Base-by-base conservation (phyloP, 2,329 filamentous ascomycete genomes). In the Diatrype stigma region DNA sequence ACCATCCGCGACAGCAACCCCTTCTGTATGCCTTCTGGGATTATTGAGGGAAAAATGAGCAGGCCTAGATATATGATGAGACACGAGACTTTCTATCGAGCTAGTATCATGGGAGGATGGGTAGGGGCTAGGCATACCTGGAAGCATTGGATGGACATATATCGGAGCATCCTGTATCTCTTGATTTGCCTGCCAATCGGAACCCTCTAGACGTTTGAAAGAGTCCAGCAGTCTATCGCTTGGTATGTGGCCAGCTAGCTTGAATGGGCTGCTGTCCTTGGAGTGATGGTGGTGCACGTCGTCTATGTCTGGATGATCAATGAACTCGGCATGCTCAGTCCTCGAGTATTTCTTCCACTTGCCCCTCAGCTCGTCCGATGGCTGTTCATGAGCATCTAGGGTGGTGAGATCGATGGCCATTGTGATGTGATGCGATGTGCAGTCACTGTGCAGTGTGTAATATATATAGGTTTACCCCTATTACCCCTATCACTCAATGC, bases 281-380 rank as follows among this genome's bases (percentile, higher is more conserved):
- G 69, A 59, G 3, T 59, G 48, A 22, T 62, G 65, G 28, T 59
- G 48, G 22, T 62, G 65, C 28, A 79, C 60, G 51, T 89, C 80
- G 48, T 83, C 76, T 56, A 89, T 79, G 16, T 79, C 74, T 19
- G 77, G 70, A 56, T 84, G 78, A 10, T 71, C 59, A 6, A 75
- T 61, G n/a, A 88, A 67, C 1, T 75, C 73, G 7, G 70, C 61
- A 3, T 77, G 68, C 0, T 84, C 78, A 35, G 82, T 75, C 56
- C 80, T 86, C 22, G 86, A 83, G 60, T 86, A 90, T 40, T 72
- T 73, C 68, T 96, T 96, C 81, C 90, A 96, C 49, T 84, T 73
- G 44, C 79, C 73, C 54, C 85, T 84, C 58, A 96, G 75, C 46
- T 75, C 69, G 12, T 85, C 81, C 3, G 91, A 89, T 2, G 91